These are phyloP conservation scores for Bullera alba DNA, from an alignment of 768 basidiomycete genomes.

Conservation along the genomic window DNA sequence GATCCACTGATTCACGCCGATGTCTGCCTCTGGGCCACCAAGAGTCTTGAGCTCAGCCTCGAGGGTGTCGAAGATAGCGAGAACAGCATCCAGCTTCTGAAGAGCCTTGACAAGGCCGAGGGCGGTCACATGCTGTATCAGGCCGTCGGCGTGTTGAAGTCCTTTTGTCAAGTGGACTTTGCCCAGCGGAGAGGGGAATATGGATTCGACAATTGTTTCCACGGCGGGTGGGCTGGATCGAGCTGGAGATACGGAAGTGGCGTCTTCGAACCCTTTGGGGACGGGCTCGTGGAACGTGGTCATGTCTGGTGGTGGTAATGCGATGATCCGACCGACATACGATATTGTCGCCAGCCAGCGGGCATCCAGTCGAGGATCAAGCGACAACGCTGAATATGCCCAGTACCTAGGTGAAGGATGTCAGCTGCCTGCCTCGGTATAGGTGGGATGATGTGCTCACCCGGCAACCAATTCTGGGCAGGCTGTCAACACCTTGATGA, in stretches of 20 bases:
- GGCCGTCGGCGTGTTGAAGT: conserved; percentile 60
- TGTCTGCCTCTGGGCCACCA: conserved; percentile 59
- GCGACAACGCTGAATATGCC: conserved; percentile 41
- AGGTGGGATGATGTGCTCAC: conserved; percentile 47
- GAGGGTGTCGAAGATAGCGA: conserved; percentile 52
- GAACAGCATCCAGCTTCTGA: conserved; percentile 59
- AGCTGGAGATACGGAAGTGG: conserved; percentile 7
- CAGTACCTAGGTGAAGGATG: conserved; percentile 40
- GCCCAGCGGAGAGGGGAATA: conserved; percentile 65
- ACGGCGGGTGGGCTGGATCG: conserved; percentile 72
- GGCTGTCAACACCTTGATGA: conserved; percentile 65
- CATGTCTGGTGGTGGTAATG: conserved; percentile 61
- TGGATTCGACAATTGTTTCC: conserved; percentile 62
- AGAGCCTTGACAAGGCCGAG: conserved; percentile 69
- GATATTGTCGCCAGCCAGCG: conserved; percentile 81
- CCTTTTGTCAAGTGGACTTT: conserved; percentile 75
- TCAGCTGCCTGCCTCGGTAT: not conserved
- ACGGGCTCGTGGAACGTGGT: conserved; percentile 55
- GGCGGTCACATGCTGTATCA: conserved; percentile 82
- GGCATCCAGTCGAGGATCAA: conserved; percentile 37
- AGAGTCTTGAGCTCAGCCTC: conserved; percentile 55
- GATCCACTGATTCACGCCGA: conserved; percentile 60
- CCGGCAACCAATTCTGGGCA: conserved; percentile 81
- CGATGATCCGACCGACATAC: conserved; percentile 70
- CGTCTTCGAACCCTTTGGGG: conserved; percentile 6